These are phyloP conservation scores for Suhomyces guaymorum DNA, from an alignment of 1,139 yeast genomes.

Conservation along the genomic window DNA sequence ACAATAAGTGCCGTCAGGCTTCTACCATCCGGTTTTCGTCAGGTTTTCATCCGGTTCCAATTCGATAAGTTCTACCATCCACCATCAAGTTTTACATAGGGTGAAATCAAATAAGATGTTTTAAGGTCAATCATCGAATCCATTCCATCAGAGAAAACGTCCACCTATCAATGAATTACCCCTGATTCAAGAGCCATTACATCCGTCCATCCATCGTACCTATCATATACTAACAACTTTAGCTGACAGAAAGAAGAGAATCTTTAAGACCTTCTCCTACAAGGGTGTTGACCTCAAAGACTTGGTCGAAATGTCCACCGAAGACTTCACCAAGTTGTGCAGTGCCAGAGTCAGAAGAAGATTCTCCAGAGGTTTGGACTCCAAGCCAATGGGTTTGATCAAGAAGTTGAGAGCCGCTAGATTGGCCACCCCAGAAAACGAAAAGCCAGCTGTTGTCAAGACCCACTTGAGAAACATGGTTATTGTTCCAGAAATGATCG, in stretches of 20 bases:
- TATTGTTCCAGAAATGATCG: conserved; percentile 99
- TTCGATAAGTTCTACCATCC: too few species aligned
- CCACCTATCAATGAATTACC: too few species aligned
- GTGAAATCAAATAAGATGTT: too few species aligned
- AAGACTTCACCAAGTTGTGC: conserved; percentile 95
- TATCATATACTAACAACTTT: conserved; percentile 40
- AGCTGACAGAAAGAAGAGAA: conserved; percentile 82
- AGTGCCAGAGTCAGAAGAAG: conserved; percentile 99
- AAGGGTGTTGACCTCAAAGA: conserved; percentile 98
- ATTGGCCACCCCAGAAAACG: conserved; percentile 88
- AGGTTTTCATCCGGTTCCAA: too few species aligned
- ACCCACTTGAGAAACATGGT: conserved; percentile 99
- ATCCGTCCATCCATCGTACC: too few species aligned
- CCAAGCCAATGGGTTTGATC: conserved; percentile 95
- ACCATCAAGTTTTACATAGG: too few species aligned
- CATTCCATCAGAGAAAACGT: too few species aligned
- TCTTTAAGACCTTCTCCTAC: conserved; percentile 96
- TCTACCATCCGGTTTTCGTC: too few species aligned
- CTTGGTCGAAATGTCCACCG: conserved; percentile 91
- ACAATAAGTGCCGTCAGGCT: too few species aligned
- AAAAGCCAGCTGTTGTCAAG: conserved; percentile 98
- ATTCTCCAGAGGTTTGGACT: conserved; percentile 95
- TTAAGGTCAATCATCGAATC: too few species aligned
- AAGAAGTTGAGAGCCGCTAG: conserved; percentile 98
- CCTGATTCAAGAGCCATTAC: too few species aligned